phyloP scores from a whole-genome alignment of 2,329 filamentous ascomycete species.

The Paecilomyces variotii region DNA sequence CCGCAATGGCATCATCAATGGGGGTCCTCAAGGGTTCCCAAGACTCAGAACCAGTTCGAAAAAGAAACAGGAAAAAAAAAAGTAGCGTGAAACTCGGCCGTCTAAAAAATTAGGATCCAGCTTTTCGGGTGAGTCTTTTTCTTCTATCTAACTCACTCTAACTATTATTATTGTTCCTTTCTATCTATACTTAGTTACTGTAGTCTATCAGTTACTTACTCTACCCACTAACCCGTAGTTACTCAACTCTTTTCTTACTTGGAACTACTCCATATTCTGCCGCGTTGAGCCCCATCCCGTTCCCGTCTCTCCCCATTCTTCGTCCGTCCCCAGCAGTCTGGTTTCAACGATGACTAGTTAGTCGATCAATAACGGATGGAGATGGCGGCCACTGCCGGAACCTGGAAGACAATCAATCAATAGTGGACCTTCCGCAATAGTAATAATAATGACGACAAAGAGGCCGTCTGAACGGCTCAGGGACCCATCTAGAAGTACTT shows the following conservation, averaged over 20 bases:
- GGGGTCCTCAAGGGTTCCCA: neutral
- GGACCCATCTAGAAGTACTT: neutral
- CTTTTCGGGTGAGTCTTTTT: neutral
- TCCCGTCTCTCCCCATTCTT: too few relatives aligned
- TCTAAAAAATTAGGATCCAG: neutral
- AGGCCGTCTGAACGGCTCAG: neutral
- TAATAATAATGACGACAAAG: neutral
- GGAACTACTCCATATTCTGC: neutral
- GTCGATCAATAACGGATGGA: neutral
- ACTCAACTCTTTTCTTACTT: too few relatives aligned
- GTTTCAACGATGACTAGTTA: neutral
- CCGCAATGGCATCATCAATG: neutral
- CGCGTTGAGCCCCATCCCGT: neutral
- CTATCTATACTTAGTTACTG: neutral
- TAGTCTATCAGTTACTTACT: neutral
- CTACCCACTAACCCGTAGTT: too few relatives aligned
- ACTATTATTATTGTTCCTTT: too few relatives aligned
- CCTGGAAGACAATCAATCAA: too few relatives aligned
- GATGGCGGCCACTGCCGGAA: neutral
- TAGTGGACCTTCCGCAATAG: neutral
- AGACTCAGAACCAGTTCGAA: neutral
- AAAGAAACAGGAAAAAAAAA: neutral
- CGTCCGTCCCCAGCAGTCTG: neutral
- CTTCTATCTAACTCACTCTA: neutral
- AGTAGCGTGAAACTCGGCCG: neutral